A percentile compares a stretch with the other conserved stretches of the same genome.
These are phyloP conservation scores for Neurospora sp. DNA, from an alignment of 495 filamentous ascomycete species.

Conservation along the genomic window DNA sequence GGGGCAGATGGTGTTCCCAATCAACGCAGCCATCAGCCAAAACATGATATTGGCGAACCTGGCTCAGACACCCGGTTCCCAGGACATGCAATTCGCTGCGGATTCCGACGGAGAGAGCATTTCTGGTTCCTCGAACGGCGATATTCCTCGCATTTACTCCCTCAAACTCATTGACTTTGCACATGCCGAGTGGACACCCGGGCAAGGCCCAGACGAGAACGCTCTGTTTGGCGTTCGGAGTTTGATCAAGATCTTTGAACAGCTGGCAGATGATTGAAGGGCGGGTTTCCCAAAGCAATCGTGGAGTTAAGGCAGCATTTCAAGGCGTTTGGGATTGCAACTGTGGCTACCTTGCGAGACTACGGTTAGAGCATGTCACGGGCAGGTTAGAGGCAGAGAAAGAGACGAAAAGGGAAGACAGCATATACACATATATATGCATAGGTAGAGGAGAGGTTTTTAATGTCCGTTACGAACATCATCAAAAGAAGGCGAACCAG, in stretches of 20 bases:
- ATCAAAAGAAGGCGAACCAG: not conserved
- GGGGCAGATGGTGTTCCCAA: slow-evolving; percentile 14
- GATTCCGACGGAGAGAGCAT: slow-evolving; percentile 39
- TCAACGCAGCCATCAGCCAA: not conserved
- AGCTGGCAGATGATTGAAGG: slow-evolving; percentile 28
- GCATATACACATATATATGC: not conserved
- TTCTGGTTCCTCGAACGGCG: not conserved
- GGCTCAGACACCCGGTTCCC: slow-evolving; percentile 1
- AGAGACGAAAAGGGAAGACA: not conserved
- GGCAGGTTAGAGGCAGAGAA: not conserved
- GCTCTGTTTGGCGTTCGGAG: slow-evolving; percentile 64
- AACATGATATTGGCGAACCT: not conserved
- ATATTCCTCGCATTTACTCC: slow-evolving; percentile 58
- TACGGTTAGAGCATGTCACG: not conserved
- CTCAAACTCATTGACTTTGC: slow-evolving; percentile 96
- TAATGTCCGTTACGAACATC: not conserved
- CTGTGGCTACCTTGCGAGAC: not conserved
- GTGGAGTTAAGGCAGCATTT: not conserved
- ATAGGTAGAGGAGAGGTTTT: not conserved
- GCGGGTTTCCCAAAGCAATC: not conserved
- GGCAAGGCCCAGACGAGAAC: slow-evolving; percentile 83
- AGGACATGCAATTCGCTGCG: not conserved
- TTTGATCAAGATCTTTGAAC: slow-evolving; percentile 57
- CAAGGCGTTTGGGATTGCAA: not conserved
- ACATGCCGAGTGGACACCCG: slow-evolving; percentile 80